Conservation (phyloP, 1,284 basidiomycete species). For the Inonotus hispidus region DNA sequence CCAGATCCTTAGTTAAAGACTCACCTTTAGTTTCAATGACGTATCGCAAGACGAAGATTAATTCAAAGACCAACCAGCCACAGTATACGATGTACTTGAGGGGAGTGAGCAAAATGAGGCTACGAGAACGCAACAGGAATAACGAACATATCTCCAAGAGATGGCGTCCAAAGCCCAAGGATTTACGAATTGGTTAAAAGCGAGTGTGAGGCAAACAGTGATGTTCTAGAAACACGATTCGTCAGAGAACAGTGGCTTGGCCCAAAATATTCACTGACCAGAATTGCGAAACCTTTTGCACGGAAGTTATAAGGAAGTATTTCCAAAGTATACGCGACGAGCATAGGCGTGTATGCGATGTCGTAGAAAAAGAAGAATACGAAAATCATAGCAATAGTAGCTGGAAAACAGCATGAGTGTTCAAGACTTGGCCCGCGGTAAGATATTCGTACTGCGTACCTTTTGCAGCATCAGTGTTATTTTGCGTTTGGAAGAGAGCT, state of each 20-base stretch:
- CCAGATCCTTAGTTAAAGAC: too few species aligned
- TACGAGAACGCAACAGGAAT: not conserved
- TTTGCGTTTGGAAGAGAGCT: slow-evolving; percentile 47
- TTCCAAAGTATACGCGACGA: slow-evolving; percentile 71
- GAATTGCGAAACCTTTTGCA: slow-evolving; percentile 75
- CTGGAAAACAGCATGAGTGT: slow-evolving; percentile 26
- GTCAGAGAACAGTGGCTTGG: not conserved
- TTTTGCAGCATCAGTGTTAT: slow-evolving; percentile 47
- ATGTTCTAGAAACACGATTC: slow-evolving; percentile 41
- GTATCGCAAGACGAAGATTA: slow-evolving; percentile 49
- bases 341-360: slow-evolving; percentile 68
- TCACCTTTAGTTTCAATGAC: slow-evolving; percentile 59
- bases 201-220: slow-evolving; percentile 47
- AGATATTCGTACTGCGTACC: slow-evolving; percentile 29
- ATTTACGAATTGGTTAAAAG: slow-evolving; percentile 72
- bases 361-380: slow-evolving; percentile 65
- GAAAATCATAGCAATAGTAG: slow-evolving; percentile 69
- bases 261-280: slow-evolving; percentile 36
- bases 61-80: slow-evolving; percentile 54
- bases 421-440: not conserved
- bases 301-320: slow-evolving; percentile 67
- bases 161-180: slow-evolving; percentile 63
- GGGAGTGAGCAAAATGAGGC: not conserved
- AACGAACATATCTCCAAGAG: slow-evolving; percentile 56
- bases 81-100: slow-evolving; percentile 51